Evolutionary conservation across 306 rosid species (phyloP).

Genomic region (Alnus rubra): DNA sequence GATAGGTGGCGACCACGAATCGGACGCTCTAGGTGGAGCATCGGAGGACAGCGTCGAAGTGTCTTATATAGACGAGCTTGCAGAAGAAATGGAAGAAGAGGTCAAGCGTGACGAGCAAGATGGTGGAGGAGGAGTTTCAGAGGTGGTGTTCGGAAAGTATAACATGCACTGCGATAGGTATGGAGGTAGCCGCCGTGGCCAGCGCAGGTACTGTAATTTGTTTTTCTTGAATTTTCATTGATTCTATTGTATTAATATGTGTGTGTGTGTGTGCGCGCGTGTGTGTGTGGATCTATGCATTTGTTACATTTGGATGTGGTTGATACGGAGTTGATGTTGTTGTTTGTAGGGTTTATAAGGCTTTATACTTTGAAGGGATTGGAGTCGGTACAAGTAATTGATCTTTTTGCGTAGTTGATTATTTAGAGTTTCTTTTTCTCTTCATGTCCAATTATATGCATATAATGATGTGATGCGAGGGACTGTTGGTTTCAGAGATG

Average conservation of each 20-base stretch:
- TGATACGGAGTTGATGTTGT: not conserved
- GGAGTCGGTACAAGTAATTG: not conserved
- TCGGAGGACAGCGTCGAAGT: too few species aligned
- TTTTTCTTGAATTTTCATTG: not conserved
- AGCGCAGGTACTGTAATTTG: slow-evolving; percentile 1
- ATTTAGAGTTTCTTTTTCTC: not conserved
- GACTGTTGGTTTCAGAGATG: not conserved
- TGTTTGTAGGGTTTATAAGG: not conserved
- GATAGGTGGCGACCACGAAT: not conserved
- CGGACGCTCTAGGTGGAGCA: not conserved
- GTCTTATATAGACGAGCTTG: too few species aligned
- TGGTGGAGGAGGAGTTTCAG: slow-evolving; percentile 16
- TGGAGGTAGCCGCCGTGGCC: not conserved
- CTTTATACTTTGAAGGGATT: not conserved
- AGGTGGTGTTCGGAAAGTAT: slow-evolving; percentile 6
- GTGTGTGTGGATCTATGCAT: too few species aligned
- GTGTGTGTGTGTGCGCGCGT: too few species aligned
- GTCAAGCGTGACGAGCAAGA: too few species aligned
- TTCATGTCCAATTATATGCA: not conserved
- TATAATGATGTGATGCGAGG: not conserved
- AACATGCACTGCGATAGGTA: slow-evolving; percentile 18
- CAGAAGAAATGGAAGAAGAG: too few species aligned
- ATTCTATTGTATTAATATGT: not conserved
- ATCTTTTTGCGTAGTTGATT: not conserved
- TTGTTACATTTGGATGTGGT: not conserved